Percentiles rank a stretch among this genome's conserved stretches.
Evolutionary conservation across 352 stramenopile species (phyloP).

Genomic region (Globisporangium viniferum): DNA sequence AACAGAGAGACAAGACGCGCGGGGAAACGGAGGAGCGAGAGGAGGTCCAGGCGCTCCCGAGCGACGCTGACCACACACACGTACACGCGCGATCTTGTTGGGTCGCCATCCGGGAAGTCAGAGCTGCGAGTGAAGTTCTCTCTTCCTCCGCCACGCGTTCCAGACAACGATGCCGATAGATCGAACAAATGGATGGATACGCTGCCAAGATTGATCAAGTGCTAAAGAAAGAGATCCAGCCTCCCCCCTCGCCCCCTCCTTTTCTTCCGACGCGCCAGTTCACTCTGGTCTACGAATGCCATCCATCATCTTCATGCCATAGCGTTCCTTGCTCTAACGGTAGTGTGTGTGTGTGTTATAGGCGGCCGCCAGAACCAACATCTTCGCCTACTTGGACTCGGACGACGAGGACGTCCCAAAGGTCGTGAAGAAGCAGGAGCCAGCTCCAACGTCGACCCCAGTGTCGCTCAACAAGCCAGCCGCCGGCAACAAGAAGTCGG

Average conservation of each 20-base stretch:
- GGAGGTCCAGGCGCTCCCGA: not conserved
- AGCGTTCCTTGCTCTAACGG: not conserved
- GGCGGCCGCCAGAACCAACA: constrained; percentile 59
- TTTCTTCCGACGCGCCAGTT: not conserved
- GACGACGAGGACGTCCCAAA: constrained; percentile 72
- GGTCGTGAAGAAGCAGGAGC: constrained; percentile 59
- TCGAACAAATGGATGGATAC: not conserved
- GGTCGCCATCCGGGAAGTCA: not conserved
- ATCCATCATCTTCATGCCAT: too few relatives aligned
- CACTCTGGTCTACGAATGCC: not conserved
- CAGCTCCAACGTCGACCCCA: constrained; percentile 42
- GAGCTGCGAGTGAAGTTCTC: not conserved
- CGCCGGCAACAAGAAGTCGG: constrained; percentile 78
- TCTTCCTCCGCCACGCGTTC: not conserved
- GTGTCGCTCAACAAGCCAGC: constrained; percentile 82
- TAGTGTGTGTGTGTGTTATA: constrained; percentile 10
- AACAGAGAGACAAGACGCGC: not conserved
- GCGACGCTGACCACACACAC: too few relatives aligned
- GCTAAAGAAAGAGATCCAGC: not conserved
- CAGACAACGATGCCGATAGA: not conserved
- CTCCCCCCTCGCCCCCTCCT: not conserved
- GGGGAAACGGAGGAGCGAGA: not conserved
- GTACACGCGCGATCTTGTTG: constrained; percentile 6
- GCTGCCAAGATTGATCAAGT: not conserved
- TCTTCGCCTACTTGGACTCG: constrained; percentile 73